Evolutionary conservation across 306 rosid genomes (phyloP).

Genomic region (Parietaria judaica): DNA sequence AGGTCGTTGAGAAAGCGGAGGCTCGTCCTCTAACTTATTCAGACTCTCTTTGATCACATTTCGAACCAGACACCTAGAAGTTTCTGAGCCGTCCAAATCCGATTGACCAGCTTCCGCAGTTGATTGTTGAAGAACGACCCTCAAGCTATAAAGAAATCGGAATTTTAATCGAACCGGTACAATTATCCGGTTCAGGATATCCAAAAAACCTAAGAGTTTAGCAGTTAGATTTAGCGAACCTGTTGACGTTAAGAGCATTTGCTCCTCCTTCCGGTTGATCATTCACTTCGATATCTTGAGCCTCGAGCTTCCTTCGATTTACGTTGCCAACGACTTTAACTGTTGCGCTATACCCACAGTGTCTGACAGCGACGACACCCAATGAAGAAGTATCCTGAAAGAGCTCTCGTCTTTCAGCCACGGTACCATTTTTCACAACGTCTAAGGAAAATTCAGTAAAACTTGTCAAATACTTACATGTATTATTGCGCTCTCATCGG

Average conservation of each 20-base stretch:
- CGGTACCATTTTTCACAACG: neutral
- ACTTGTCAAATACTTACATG: conserved; percentile 47
- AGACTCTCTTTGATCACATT: conserved; percentile 54
- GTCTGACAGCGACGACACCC: conserved; percentile 53
- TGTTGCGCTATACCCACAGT: conserved; percentile 81
- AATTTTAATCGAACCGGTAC: conserved; percentile 5
- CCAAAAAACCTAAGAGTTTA: neutral
- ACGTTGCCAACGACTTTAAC: conserved; percentile 61
- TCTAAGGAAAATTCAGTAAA: neutral
- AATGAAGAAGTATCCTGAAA: conserved; percentile 77
- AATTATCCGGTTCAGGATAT: neutral
- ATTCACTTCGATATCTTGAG: conserved; percentile 52
- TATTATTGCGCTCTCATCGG: conserved; percentile 81
- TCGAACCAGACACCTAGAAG: conserved; percentile 33
- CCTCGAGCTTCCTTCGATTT: conserved; percentile 42
- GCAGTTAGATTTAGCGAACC: conserved; percentile 40
- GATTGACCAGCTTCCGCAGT: conserved; percentile 35
- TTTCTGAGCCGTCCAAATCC: conserved; percentile 40
- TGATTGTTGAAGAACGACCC: conserved; percentile 60
- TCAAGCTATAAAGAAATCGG: conserved; percentile 49
- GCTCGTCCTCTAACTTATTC: conserved; percentile 39
- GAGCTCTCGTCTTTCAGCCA: conserved; percentile 1
- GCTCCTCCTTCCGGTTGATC: conserved; percentile 94
- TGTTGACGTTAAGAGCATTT: conserved; percentile 79
- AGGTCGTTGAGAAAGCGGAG: conserved; percentile 34